Conservation (phyloP, 106 monocot genomes). For the Gastrodia elata region DNA sequence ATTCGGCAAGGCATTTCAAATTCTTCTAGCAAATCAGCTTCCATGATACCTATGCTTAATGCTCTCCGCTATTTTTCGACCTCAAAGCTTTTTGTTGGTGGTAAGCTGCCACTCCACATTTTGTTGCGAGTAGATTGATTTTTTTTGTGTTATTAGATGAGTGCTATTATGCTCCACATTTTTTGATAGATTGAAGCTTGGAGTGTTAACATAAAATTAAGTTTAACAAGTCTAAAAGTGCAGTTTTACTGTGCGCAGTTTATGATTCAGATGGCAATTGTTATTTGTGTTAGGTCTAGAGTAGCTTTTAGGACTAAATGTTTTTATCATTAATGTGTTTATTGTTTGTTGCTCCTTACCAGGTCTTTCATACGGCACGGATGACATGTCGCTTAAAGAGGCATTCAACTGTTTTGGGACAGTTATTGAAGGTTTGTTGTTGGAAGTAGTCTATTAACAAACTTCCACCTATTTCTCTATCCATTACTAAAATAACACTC, state of each 20-base stretch:
- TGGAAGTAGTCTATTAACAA: background rate
- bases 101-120: constrained; percentile 15
- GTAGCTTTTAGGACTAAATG: too few relatives aligned
- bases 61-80: constrained; percentile 32
- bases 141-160: background rate
- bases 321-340: background rate
- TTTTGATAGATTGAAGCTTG: too few relatives aligned
- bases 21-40: constrained; percentile 2
- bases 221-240: too few relatives aligned
- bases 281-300: too few relatives aligned
- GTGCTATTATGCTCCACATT: too few relatives aligned
- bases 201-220: too few relatives aligned
- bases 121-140: too few relatives aligned
- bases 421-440: constrained; percentile 64
- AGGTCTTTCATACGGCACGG: constrained; percentile 74
- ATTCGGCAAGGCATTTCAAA: constrained; percentile 17
- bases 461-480: too few relatives aligned
- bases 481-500: too few relatives aligned
- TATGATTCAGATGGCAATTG: too few relatives aligned
- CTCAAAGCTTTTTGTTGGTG: constrained; percentile 71
- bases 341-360: constrained; percentile 1
- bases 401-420: constrained; percentile 73
- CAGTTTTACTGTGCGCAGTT: too few relatives aligned
- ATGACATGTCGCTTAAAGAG: constrained; percentile 61
- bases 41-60: constrained; percentile 28